These are phyloP conservation scores for Macrophomina pseudophaseolina DNA, from an alignment of 2,329 filamentous ascomycete genomes.

Conservation along the genomic window DNA sequence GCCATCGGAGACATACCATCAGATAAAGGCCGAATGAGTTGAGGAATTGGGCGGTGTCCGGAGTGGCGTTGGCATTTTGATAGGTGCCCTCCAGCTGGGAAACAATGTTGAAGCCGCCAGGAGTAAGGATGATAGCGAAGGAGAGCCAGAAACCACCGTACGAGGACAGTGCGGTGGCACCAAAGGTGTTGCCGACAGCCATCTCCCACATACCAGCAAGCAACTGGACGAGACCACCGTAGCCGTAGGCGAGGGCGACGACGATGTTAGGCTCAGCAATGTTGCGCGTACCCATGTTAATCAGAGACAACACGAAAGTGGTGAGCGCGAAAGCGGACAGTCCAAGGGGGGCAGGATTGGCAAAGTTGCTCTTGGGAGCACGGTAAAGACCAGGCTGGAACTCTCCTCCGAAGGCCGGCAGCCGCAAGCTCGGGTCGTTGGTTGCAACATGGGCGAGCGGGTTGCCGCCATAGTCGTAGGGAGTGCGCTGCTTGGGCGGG, in stretches of 20 bases:
- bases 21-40: conserved; percentile 63
- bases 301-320: conserved; percentile 59
- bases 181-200: conserved; percentile 61
- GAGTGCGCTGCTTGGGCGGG: conserved; percentile 47
- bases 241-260: conserved; percentile 48
- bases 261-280: conserved; percentile 46
- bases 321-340: conserved; percentile 65
- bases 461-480: conserved; percentile 59
- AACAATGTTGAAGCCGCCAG: conserved; percentile 53
- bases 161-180: conserved; percentile 60
- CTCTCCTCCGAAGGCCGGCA: conserved; percentile 57
- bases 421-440: conserved; percentile 52
- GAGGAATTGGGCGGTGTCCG: conserved; percentile 56
- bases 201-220: conserved; percentile 55
- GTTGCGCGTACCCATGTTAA: conserved; percentile 46
- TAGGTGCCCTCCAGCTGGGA: conserved; percentile 44
- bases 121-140: conserved; percentile 58
- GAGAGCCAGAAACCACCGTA: conserved; percentile 64
- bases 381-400: conserved; percentile 60
- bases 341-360: conserved; percentile 62
- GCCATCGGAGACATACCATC: conserved; percentile 45
- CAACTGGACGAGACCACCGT: conserved; percentile 50
- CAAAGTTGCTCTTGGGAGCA: conserved; percentile 50
- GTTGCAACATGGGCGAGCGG: conserved; percentile 57
- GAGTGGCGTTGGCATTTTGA: conserved; percentile 41